A percentile compares a stretch with the other conserved stretches of the same genome.
Evolutionary conservation across 495 filamentous ascomycete species (phyloP).

Genomic region (Sabuloglossum arenarium): DNA sequence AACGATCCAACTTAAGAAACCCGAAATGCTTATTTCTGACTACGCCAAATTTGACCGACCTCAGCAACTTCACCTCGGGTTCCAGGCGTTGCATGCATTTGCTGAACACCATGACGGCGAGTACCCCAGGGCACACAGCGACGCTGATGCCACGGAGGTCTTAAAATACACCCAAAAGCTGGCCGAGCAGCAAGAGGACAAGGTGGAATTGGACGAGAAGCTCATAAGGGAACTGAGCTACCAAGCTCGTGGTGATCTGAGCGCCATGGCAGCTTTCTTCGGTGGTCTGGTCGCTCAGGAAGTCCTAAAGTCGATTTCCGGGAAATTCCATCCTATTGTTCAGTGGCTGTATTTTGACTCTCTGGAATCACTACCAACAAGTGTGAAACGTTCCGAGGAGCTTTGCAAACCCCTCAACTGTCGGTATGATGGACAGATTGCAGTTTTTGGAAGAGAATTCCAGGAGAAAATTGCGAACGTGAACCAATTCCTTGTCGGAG

Average conservation of each 20-base stretch:
- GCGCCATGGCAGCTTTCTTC: slow-evolving; percentile 84
- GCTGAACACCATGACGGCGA: slow-evolving; percentile 40
- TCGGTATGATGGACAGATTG: slow-evolving; percentile 93
- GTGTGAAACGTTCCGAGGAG: slow-evolving; percentile 56
- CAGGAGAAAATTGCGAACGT: slow-evolving; percentile 83
- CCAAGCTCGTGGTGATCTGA: slow-evolving; percentile 85
- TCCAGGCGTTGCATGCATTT: slow-evolving; percentile 83
- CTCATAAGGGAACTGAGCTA: slow-evolving; percentile 83
- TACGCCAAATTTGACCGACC: slow-evolving; percentile 95
- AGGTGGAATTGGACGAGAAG: slow-evolving; percentile 79
- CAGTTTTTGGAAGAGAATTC: slow-evolving; percentile 82
- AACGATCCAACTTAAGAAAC: slow-evolving; percentile 53
- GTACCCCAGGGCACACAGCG: slow-evolving; percentile 64
- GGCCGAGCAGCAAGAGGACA: slow-evolving; percentile 39
- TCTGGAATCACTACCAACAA: slow-evolving; percentile 73
- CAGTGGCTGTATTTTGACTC: slow-evolving; percentile 98
- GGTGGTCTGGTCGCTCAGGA: slow-evolving; percentile 92
- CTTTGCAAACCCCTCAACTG: slow-evolving; percentile 61
- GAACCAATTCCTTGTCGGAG: slow-evolving; percentile 85
- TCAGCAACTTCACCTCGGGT: slow-evolving; percentile 72
- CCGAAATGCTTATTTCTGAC: slow-evolving; percentile 79
- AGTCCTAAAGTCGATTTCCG: slow-evolving; percentile 89
- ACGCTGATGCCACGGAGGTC: slow-evolving; percentile 63
- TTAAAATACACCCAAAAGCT: slow-evolving; percentile 49
- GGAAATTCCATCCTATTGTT: slow-evolving; percentile 83